Percentiles rank a stretch among this genome's conserved stretches.
phyloP scores from a whole-genome alignment of 257 asterid species.

The Coffea canephora region DNA sequence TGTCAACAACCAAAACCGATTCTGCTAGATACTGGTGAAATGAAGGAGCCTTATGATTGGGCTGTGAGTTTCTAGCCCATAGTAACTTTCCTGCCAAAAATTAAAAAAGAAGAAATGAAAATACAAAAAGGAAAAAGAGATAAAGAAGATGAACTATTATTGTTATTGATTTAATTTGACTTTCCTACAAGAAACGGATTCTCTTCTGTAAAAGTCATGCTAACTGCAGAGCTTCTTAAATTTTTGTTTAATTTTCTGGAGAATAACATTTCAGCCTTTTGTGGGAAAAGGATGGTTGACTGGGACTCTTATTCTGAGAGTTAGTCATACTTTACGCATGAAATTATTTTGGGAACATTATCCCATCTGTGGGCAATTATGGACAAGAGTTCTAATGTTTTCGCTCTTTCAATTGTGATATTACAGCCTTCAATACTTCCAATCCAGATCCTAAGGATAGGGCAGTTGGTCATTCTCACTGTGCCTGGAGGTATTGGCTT shows the following conservation, averaged over 20 bases:
- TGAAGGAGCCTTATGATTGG: conserved; percentile 96
- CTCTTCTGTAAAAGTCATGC: neutral
- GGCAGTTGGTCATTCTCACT: conserved; percentile 82
- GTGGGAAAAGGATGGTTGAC: neutral
- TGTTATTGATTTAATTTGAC: neutral
- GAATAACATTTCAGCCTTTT: neutral
- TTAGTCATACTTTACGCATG: neutral
- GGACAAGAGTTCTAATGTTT: conserved; percentile 9
- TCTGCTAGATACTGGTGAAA: conserved; percentile 96
- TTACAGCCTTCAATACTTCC: conserved; percentile 96
- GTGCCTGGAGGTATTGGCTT: conserved; percentile 69
- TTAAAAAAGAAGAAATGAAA: neutral
- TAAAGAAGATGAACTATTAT: neutral
- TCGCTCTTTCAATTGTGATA: conserved; percentile 4
- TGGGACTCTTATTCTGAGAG: neutral
- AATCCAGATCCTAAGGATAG: conserved; percentile 85
- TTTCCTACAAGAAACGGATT: neutral
- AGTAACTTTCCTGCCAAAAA: neutral
- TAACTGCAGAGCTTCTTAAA: neutral
- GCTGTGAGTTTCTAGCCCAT: conserved; percentile 64
- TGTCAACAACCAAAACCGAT: conserved; percentile 95
- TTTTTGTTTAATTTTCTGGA: neutral
- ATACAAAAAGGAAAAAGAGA: neutral
- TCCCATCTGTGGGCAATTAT: neutral
- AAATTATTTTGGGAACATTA: neutral